These are phyloP conservation scores for Crucihimalaya himalaica DNA, from an alignment of 345 rosid species.

Conservation along the genomic window DNA sequence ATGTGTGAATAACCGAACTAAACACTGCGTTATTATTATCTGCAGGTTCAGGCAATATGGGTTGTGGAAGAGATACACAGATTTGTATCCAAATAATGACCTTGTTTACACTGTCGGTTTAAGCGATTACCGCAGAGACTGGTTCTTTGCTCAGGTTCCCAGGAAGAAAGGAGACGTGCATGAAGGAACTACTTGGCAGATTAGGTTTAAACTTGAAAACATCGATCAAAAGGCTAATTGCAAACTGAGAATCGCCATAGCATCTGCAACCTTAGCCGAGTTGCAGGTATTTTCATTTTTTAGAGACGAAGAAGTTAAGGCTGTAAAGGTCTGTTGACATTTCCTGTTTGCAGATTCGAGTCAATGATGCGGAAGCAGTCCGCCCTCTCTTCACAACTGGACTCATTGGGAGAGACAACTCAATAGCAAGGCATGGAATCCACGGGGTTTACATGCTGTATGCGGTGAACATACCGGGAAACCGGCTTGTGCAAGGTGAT, in stretches of 20 bases:
- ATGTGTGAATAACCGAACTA: slow-evolving; percentile 5
- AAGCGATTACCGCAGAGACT: slow-evolving; percentile 72
- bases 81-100: slow-evolving; percentile 76
- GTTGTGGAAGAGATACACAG: slow-evolving; percentile 83
- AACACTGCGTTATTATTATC: background rate
- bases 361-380: slow-evolving; percentile 56
- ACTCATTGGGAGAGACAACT: slow-evolving; percentile 83
- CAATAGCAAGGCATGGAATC: slow-evolving; percentile 88
- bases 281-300: slow-evolving; percentile 55
- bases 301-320: background rate
- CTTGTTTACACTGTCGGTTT: slow-evolving; percentile 75
- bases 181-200: slow-evolving; percentile 59
- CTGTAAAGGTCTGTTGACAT: background rate
- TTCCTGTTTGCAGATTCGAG: slow-evolving; percentile 55
- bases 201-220: slow-evolving; percentile 57
- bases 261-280: slow-evolving; percentile 81
- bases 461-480: slow-evolving; percentile 56
- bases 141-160: slow-evolving; percentile 88
- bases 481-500: slow-evolving; percentile 58
- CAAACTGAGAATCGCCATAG: slow-evolving; percentile 74
- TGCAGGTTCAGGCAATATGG: slow-evolving; percentile 95
- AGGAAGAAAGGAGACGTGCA: slow-evolving; percentile 46
- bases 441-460: slow-evolving; percentile 80
- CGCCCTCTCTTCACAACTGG: slow-evolving; percentile 82
- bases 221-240: slow-evolving; percentile 47